Conservation (phyloP, 495 filamentous ascomycete genomes). For the Venustampulla echinocandica region DNA sequence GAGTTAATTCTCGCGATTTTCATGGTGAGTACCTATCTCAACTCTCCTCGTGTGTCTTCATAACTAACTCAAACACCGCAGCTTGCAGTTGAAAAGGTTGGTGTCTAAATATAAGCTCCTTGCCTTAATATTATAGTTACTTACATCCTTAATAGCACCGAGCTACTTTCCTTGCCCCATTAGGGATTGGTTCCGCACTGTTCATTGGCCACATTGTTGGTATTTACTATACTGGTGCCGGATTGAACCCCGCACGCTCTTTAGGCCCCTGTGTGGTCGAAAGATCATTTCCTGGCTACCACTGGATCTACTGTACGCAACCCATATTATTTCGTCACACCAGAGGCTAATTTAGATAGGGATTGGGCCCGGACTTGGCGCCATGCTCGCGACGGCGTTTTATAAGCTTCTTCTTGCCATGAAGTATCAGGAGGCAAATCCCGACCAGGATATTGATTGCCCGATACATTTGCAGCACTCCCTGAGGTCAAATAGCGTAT, state of each 20-base stretch:
- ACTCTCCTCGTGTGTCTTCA: no score
- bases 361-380: constrained; percentile 36
- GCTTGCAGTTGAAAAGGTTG: no score
- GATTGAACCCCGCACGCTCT: constrained; percentile 65
- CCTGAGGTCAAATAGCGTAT: no score
- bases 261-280: constrained; percentile 60
- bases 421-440: constrained; percentile 70
- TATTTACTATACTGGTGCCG: constrained; percentile 61
- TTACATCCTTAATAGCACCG: constrained; percentile 52
- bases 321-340: no score
- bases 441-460: constrained; percentile 63
- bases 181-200: constrained; percentile 45
- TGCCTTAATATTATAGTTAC: no score
- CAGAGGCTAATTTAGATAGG: no score
- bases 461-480: no score
- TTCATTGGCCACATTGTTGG: constrained; percentile 45
- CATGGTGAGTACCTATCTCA: constrained; percentile 49
- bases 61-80: no score
- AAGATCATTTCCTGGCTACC: constrained; percentile 55
- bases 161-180: constrained; percentile 41
- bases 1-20: constrained; percentile 47
- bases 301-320: constrained; percentile 64
- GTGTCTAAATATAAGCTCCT: no score
- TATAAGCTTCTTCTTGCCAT: constrained; percentile 58
- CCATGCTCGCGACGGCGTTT: constrained; percentile 57